These are phyloP conservation scores for Stachybotrys elegans DNA, from an alignment of 2,329 filamentous ascomycete species.

Conservation along the genomic window DNA sequence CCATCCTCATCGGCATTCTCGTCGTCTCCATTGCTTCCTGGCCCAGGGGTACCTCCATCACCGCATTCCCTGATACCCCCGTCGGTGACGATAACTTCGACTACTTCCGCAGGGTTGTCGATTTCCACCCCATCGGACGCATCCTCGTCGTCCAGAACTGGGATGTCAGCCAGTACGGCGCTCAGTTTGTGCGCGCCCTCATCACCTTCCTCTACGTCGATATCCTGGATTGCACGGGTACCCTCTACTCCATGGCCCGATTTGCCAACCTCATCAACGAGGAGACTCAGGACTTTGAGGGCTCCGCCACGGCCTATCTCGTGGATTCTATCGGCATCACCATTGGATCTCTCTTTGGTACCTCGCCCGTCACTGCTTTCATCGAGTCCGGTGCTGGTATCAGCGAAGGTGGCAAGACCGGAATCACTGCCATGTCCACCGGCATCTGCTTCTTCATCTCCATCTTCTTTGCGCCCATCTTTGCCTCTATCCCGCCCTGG, in stretches of 20 bases:
- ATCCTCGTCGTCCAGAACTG: constrained; percentile 65
- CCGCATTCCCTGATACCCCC: constrained; percentile 67
- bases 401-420: constrained; percentile 63
- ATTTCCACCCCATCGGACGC: constrained; percentile 66
- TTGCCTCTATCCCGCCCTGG: constrained; percentile 68
- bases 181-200: constrained; percentile 68
- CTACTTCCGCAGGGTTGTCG: constrained; percentile 76
- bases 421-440: constrained; percentile 60
- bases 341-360: constrained; percentile 60
- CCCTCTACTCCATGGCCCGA: constrained; percentile 68
- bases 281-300: constrained; percentile 67
- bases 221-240: constrained; percentile 67
- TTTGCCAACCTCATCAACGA: constrained; percentile 58
- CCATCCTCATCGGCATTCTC: constrained; percentile 72
- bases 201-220: constrained; percentile 72
- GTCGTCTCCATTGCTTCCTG: constrained; percentile 78
- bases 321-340: constrained; percentile 62
- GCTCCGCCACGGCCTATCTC: constrained; percentile 70
- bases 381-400: constrained; percentile 68
- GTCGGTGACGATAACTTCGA: constrained; percentile 64
- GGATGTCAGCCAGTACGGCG: constrained; percentile 58
- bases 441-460: constrained; percentile 63
- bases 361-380: constrained; percentile 64
- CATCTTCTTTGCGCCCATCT: constrained; percentile 66
- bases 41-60: constrained; percentile 66